phyloP scores from a whole-genome alignment of 768 basidiomycete species.

The Suillus occidentalis region DNA sequence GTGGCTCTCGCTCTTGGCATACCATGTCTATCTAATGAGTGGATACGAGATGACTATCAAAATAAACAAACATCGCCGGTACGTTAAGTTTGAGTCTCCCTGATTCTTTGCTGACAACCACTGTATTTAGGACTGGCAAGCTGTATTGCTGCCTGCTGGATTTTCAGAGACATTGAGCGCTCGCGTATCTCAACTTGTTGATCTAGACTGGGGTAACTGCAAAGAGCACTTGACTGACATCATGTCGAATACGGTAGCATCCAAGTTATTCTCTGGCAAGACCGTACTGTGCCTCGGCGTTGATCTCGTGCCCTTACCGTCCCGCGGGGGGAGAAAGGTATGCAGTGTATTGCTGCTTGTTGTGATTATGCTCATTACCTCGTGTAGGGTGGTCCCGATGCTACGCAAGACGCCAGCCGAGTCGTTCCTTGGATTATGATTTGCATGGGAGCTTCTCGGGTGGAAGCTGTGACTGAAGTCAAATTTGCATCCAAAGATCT shows the following conservation, averaged over 20 bases:
- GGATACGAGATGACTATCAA: constrained; percentile 42
- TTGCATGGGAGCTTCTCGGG: constrained; percentile 71
- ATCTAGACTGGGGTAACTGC: constrained; percentile 49
- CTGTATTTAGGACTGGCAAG: constrained; percentile 53
- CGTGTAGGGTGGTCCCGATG: constrained; percentile 23
- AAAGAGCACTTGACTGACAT: constrained; percentile 57
- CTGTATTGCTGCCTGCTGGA: constrained; percentile 58
- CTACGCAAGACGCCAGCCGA: constrained; percentile 40
- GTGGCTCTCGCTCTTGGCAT: constrained; percentile 84
- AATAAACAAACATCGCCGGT: constrained; percentile 33
- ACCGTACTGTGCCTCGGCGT: constrained; percentile 60
- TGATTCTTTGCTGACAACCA: not conserved
- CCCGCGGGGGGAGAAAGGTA: constrained; percentile 26
- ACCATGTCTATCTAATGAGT: constrained; percentile 69
- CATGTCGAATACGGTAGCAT: constrained; percentile 54
- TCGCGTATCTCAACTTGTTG: constrained; percentile 47
- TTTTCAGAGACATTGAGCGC: constrained; percentile 40
- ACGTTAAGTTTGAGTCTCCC: constrained; percentile 12
- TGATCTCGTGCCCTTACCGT: constrained; percentile 50
- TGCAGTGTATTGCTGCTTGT: not conserved
- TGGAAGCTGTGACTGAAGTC: constrained; percentile 62
- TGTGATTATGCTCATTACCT: constrained; percentile 4
- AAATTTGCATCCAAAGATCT: constrained; percentile 38
- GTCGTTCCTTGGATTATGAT: constrained; percentile 66
- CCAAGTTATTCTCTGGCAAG: constrained; percentile 55